phyloP scores from a whole-genome alignment of 1,284 basidiomycete species.

The Mycosarcoma maydis region DNA sequence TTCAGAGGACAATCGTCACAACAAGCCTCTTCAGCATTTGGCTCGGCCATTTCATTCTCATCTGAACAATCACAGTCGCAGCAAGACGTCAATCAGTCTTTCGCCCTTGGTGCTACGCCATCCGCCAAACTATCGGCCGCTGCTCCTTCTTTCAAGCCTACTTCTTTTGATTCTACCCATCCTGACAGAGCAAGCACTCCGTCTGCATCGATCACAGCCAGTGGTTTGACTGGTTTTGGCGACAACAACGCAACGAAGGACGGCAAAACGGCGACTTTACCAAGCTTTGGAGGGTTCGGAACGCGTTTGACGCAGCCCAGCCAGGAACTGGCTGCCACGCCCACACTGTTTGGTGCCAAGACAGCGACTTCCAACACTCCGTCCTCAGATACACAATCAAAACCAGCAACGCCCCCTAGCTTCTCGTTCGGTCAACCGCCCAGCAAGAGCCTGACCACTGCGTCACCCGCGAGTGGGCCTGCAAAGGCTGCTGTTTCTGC shows the following conservation, averaged over 20 bases:
- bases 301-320: background rate
- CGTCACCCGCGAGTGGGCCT: background rate
- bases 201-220: constrained; percentile 2
- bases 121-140: constrained; percentile 26
- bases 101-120: constrained; percentile 9
- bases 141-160: constrained; percentile 21
- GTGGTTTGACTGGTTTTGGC: constrained; percentile 5
- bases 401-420: constrained; percentile 11
- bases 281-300: constrained; percentile 14
- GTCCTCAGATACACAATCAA: constrained; percentile 3
- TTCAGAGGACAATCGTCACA: constrained; percentile 10
- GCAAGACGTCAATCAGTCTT: constrained; percentile 4
- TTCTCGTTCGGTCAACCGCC: constrained; percentile 25
- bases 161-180: background rate
- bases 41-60: background rate
- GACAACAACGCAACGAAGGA: constrained; percentile 1
- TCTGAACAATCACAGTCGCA: constrained; percentile 12
- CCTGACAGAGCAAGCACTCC: background rate
- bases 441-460: background rate
- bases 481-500: background rate
- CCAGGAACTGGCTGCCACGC: background rate
- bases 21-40: background rate
- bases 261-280: background rate
- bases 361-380: background rate
- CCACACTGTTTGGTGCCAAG: constrained; percentile 10